A percentile compares a stretch with the other conserved stretches of the same genome.
Evolutionary conservation across 2,329 filamentous ascomycete genomes (phyloP).

Genomic region (Mycogone perniciosa): DNA sequence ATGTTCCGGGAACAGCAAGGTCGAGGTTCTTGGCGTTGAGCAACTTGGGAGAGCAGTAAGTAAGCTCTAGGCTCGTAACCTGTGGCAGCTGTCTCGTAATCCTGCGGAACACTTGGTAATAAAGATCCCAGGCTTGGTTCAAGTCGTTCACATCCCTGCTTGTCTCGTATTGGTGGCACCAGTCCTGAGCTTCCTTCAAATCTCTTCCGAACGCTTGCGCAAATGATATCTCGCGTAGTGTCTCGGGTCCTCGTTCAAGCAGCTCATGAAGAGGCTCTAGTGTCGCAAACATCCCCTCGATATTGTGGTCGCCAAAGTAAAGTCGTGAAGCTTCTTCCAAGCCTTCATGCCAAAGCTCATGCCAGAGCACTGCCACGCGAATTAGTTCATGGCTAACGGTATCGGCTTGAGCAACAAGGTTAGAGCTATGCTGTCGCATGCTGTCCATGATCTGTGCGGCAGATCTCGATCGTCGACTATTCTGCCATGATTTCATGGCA

Average conservation of each 20-base stretch:
- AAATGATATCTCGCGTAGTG: constrained; percentile 91
- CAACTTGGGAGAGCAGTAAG: constrained; percentile 93
- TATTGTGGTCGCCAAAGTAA: constrained; percentile 96
- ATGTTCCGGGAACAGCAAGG: constrained; percentile 92
- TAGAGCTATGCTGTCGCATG: constrained; percentile 91
- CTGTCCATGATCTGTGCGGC: constrained; percentile 95
- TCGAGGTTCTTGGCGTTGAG: constrained; percentile 80
- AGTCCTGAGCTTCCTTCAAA: constrained; percentile 88
- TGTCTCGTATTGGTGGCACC: constrained; percentile 85
- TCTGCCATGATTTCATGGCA: constrained; percentile 88
- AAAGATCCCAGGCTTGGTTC: constrained; percentile 98
- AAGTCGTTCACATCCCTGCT: constrained; percentile 90
- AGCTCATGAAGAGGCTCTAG: constrained; percentile 87
- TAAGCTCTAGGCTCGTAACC: constrained; percentile 84
- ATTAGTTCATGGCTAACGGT: constrained; percentile 95
- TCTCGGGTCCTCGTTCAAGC: constrained; percentile 86
- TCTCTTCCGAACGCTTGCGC: constrained; percentile 95
- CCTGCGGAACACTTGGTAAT: constrained; percentile 96
- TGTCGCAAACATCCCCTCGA: constrained; percentile 92
- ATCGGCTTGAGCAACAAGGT: constrained; percentile 90
- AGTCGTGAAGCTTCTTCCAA: constrained; percentile 92
- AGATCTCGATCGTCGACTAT: constrained; percentile 75
- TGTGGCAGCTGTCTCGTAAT: constrained; percentile 91
- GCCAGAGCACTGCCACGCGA: constrained; percentile 93
- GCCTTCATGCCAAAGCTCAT: constrained; percentile 98